Percentiles rank a stretch among this genome's conserved stretches.
phyloP scores from a whole-genome alignment of 306 rosid species.

The Cucurbita moschata region DNA sequence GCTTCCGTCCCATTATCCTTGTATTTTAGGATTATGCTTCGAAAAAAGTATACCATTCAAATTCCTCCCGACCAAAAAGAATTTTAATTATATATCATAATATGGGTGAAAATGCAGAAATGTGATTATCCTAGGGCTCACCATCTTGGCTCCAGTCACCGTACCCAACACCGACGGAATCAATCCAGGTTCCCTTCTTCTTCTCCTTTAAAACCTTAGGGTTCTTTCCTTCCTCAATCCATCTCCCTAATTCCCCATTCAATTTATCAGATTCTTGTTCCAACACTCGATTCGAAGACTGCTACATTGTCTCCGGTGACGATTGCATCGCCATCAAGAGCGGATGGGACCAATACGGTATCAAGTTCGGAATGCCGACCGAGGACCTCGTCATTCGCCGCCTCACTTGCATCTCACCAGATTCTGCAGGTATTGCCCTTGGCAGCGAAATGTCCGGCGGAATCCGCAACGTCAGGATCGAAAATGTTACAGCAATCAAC shows the following conservation, averaged over 20 bases:
- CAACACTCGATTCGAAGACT: constrained; percentile 35
- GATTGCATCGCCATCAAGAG: constrained; percentile 60
- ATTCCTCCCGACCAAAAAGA: no score
- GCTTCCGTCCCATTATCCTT: no score
- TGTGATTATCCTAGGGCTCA: constrained; percentile 30
- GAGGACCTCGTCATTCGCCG: constrained; percentile 35
- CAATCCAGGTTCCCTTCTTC: constrained; percentile 28
- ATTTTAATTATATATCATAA: no score
- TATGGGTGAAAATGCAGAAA: constrained; percentile 17
- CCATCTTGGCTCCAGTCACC: constrained; percentile 50
- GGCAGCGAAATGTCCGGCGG: constrained; percentile 93
- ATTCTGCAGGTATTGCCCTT: constrained; percentile 51
- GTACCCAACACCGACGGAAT: constrained; percentile 76
- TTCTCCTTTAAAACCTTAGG: neutral
- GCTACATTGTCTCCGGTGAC: constrained; percentile 58
- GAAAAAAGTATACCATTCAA: no score
- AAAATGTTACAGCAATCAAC: constrained; percentile 33
- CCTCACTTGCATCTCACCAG: constrained; percentile 45
- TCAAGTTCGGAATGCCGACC: constrained; percentile 45
- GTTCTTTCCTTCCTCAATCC: neutral
- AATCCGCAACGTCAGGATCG: constrained; percentile 46
- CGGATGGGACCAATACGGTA: constrained; percentile 60
- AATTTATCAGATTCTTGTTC: constrained; percentile 41
- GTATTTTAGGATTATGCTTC: no score
- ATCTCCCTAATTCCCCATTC: neutral